Base-by-base conservation (phyloP, 306 rosid species). In the Inga oerstediana region DNA sequence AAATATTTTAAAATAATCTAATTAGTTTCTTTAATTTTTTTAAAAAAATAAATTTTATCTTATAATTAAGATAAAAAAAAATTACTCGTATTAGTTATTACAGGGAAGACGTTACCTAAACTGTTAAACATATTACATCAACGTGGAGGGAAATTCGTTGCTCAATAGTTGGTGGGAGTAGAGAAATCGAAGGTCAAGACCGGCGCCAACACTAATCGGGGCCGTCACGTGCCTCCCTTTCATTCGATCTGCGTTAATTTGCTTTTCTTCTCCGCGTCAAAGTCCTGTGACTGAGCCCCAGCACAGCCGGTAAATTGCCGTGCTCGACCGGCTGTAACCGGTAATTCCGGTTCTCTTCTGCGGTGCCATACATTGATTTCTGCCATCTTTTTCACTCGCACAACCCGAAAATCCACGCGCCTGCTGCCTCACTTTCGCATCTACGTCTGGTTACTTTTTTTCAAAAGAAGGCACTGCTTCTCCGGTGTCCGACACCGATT, bases 251-350 rank as follows among this genome's bases (percentile, higher is more conserved):
- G 35, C 62, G 16, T 35, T 2, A 8, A 8, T 59, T 22, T 27
- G 24, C 66, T 0, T 80, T 85, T 20, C 88, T 81, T 78, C 12
- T 44, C 62, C 85, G 85, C 81, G 85, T 85, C 27, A 17, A 34
- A 70, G 30, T 15, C 73, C 54, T 59, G 74, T 11, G 48, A 39
- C 8, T 52, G 59, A n/a, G 77, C 74, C 75, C 27, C 61, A 4
- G 43, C 83, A 70, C 22, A 78, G 27, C 64, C 64, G 30, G 35
- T 72, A 73, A 79, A 22, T 51, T 16, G 77, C 77, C 27, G 59
- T 20, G 20, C 65, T 11, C 59, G 32, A 87, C 90, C 75, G 90
- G 91, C 77, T 70, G 75, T 71, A 56, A 48, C 93, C 89, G 89
- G 90, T 85, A 70, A 41, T 49, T 51, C 82, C 85, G 72, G 84